These are phyloP conservation scores for Exophiala alcalophila DNA, from an alignment of 2,329 filamentous ascomycete genomes.

Conservation along the genomic window DNA sequence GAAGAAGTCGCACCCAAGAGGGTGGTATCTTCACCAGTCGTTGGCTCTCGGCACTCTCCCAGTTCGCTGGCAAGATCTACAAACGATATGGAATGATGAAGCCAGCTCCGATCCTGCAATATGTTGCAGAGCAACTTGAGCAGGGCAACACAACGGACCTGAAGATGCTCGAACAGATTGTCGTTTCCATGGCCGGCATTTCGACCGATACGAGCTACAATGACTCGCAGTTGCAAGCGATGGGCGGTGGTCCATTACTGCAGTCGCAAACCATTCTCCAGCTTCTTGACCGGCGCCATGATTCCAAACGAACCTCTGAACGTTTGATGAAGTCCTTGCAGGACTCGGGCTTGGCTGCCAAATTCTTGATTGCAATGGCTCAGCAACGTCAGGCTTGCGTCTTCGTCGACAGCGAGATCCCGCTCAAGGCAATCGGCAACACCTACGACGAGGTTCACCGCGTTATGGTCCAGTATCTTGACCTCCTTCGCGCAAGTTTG, in stretches of 20 bases:
- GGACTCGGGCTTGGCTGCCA: constrained; percentile 73
- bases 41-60: constrained; percentile 86
- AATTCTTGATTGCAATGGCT: constrained; percentile 83
- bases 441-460: constrained; percentile 88
- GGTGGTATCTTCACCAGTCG: constrained; percentile 76
- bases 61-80: constrained; percentile 89
- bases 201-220: constrained; percentile 83
- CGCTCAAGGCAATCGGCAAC: constrained; percentile 84
- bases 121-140: constrained; percentile 79
- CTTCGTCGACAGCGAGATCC: constrained; percentile 70
- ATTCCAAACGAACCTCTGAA: constrained; percentile 69
- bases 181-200: constrained; percentile 90
- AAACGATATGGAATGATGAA: constrained; percentile 81
- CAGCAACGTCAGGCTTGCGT: constrained; percentile 87
- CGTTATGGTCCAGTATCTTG: constrained; percentile 81
- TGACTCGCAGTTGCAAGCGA: constrained; percentile 78
- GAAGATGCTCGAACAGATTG: constrained; percentile 85
- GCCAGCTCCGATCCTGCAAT: constrained; percentile 79
- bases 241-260: constrained; percentile 80
- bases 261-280: constrained; percentile 76
- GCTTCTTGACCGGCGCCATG: constrained; percentile 77
- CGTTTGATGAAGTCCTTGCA: constrained; percentile 76
- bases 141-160: constrained; percentile 84
- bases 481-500: constrained; percentile 79
- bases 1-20: constrained; percentile 58